Evolutionary conservation across 805 yeast genomes (phyloP).

Genomic region (Zygosaccharomyces rouxii): DNA sequence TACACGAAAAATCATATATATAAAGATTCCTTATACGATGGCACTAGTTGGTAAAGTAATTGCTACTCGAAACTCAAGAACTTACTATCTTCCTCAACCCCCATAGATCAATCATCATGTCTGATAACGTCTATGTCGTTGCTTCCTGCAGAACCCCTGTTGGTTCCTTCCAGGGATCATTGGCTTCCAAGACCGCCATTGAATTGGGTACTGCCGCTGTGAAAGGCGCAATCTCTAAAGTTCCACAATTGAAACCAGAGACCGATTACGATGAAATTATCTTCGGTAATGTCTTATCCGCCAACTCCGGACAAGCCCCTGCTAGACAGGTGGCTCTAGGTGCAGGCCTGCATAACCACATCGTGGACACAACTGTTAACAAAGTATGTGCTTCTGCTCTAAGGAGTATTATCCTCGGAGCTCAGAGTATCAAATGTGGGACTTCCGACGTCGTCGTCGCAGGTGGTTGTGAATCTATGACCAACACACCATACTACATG

Average conservation of each 20-base stretch:
- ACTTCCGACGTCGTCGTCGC: constrained; percentile 89
- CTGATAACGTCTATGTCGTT: constrained; percentile 74
- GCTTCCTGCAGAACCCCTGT: constrained; percentile 92
- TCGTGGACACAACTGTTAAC: constrained; percentile 87
- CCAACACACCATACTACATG: constrained; percentile 89
- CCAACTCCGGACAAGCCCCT: constrained; percentile 94
- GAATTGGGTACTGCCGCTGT: constrained; percentile 94
- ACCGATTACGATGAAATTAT: constrained; percentile 80
- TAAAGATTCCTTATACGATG: neutral
- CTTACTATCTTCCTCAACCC: neutral
- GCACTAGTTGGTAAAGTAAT: neutral
- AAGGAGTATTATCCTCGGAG: constrained; percentile 85
- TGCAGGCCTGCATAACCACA: constrained; percentile 76
- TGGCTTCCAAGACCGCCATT: constrained; percentile 68
- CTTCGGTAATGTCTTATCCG: constrained; percentile 90
- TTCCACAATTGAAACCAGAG: constrained; percentile 67
- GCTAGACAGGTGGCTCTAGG: constrained; percentile 95
- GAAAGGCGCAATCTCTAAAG: constrained; percentile 76
- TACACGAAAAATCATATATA: constrained; percentile 3
- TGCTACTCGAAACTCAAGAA: neutral
- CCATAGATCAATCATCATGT: constrained; percentile 21
- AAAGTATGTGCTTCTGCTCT: constrained; percentile 97
- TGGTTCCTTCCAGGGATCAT: constrained; percentile 86
- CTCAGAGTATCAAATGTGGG: constrained; percentile 86
- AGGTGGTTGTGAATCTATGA: constrained; percentile 98